These are phyloP conservation scores for Xylariaceae sp. DNA, from an alignment of 2,329 filamentous ascomycete genomes.

Conservation along the genomic window DNA sequence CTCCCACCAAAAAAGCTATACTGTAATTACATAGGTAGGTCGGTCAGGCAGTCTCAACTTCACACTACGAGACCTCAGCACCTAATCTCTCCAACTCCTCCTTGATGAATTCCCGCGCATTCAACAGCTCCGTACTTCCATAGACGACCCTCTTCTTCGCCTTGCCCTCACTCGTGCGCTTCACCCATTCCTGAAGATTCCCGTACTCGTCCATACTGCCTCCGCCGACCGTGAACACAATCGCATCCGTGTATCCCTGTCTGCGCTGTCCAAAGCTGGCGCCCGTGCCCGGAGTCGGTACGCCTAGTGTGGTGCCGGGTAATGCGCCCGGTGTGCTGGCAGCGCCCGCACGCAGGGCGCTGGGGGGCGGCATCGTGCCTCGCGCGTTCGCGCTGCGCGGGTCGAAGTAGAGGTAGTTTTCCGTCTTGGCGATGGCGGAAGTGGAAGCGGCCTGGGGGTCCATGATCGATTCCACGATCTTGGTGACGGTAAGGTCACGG, in stretches of 20 bases:
- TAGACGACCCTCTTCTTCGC: conserved; percentile 82
- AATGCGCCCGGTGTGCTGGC: conserved; percentile 40
- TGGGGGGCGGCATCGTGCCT: conserved; percentile 81
- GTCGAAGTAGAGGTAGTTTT: conserved; percentile 96
- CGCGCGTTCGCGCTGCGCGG: conserved; percentile 88
- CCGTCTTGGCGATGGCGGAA: conserved; percentile 90
- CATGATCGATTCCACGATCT: conserved; percentile 98
- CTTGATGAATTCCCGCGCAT: conserved; percentile 60
- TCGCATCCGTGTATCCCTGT: conserved; percentile 82
- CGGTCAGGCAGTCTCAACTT: background rate
- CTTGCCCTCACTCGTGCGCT: conserved; percentile 62
- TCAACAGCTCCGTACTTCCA: conserved; percentile 80
- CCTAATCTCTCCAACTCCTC: conserved; percentile 60
- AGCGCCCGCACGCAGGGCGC: conserved; percentile 47
- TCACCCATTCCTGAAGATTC: conserved; percentile 94
- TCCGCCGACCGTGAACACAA: conserved; percentile 92
- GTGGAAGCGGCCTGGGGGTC: conserved; percentile 85
- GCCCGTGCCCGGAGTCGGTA: conserved; percentile 55
- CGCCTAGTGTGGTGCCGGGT: conserved; percentile 43
- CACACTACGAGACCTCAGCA: conserved; percentile 43
- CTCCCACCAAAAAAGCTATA: background rate
- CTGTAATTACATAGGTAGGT: background rate
- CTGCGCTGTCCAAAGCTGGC: conserved; percentile 87
- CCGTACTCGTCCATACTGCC: conserved; percentile 99
- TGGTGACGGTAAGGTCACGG: conserved; percentile 91